A percentile compares a stretch with the other conserved stretches of the same genome.
Conservation (phyloP, 441 rosid genomes). For the Populus hybrid region DNA sequence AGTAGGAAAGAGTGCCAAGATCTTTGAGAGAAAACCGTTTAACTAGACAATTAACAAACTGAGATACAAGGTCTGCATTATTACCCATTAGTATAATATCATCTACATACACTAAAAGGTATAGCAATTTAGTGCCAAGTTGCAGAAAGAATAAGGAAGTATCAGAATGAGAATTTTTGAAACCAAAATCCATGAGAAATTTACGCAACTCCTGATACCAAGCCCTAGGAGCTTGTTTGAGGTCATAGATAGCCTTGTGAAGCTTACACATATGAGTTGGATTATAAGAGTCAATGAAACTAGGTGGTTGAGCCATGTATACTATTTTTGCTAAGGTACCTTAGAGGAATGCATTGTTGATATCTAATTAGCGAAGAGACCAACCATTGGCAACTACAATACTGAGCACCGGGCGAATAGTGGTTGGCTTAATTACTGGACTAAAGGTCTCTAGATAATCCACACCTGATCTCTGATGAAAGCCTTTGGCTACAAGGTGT, state of each 20-base stretch:
- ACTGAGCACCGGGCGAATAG: neutral
- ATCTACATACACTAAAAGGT: too few species aligned
- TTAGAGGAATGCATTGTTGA: neutral
- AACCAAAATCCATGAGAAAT: neutral
- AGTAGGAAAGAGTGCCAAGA: neutral
- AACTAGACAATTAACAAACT: neutral
- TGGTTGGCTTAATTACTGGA: too few species aligned
- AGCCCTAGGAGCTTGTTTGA: neutral
- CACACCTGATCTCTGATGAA: too few species aligned
- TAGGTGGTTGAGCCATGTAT: neutral
- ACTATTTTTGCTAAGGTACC: neutral
- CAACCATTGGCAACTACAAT: neutral
- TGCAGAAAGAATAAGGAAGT: neutral
- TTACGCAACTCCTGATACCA: neutral
- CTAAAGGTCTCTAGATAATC: too few species aligned
- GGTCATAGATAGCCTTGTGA: neutral
- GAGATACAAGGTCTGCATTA: neutral
- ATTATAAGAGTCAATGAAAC: neutral
- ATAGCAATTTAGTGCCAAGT: neutral
- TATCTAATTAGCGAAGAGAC: neutral
- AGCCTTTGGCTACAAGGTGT: too few species aligned
- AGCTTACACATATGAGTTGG: neutral
- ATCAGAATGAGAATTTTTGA: neutral
- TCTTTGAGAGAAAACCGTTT: neutral
- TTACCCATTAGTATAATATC: neutral